Base-by-base conservation (phyloP, 371 early-diverging fungal species). In the Coelomomyces lativittatus region DNA sequence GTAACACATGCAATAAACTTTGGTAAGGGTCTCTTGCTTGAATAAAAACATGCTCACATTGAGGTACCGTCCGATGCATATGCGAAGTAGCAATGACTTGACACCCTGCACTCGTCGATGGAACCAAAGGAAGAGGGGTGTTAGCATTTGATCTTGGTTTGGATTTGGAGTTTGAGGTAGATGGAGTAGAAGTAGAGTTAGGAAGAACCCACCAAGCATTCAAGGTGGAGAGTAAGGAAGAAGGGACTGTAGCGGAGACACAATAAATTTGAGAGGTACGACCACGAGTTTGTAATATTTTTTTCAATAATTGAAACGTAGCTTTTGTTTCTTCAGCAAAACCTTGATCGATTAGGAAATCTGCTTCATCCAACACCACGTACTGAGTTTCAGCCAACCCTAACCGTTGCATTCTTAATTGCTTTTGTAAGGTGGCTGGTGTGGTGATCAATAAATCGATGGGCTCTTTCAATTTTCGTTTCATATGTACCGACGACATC, bases 341-440 rank as follows among this genome's bases (percentile, higher is more conserved):
- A 26, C 47, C 47, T 14, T 46, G 47, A 21, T 46, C 47, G 7
- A 46, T 36, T 17, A 46, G 23, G 11, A 39, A 37, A 4, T 46
- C 47, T 9, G 47, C 47, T 30, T 46, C 47, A 12, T 46, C 47
- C 8, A 44, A 10, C 2, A 46, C 15, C 1, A 46, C 45, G n/a
- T 10, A 6, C 2, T 25, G 47, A 6, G 47, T 14, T 17, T 46
- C 47, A 21, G 47, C 10, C 14, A 46, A 25, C 24, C 7, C 7
- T 10, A 46, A n/a, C 8, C 11, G 9, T 10, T 15, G 27, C 31
- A 26, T 46, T 25, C 6, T 19, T 10, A 46, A 9, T 3, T 36
- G 24, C 31, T 46, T 19, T 28, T 7, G 17, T 27, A 46, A 14
- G 19, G 31, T 17, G 17, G 38, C 47, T 23, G 47, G 47, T 15